Conservation (phyloP, 2,329 filamentous ascomycete species). For the Diplodia corticola region DNA sequence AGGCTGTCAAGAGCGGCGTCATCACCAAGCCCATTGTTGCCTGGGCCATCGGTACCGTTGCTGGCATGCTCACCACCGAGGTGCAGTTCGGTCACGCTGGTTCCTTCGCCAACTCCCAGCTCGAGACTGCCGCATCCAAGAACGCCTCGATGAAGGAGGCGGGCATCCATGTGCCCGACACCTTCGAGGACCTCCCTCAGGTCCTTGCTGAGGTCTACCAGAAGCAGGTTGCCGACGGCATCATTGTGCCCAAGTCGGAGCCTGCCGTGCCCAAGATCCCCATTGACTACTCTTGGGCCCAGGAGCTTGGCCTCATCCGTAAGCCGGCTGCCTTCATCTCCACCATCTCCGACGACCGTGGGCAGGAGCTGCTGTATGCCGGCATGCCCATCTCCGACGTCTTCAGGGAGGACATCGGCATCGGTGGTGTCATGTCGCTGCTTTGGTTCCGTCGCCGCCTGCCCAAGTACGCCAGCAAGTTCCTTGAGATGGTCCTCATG, state of each 20-base stretch:
- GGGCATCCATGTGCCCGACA: slow-evolving; percentile 90
- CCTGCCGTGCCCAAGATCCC: slow-evolving; percentile 97
- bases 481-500: slow-evolving; percentile 99
- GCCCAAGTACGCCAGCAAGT: slow-evolving; percentile 94
- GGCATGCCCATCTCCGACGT: slow-evolving; percentile 99
- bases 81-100: slow-evolving; percentile 99
- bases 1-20: slow-evolving; percentile 88
- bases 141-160: slow-evolving; percentile 96
- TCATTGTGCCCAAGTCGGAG: slow-evolving; percentile 82
- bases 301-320: slow-evolving; percentile 98
- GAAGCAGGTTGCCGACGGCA: slow-evolving; percentile 79
- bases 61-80: slow-evolving; percentile 99
- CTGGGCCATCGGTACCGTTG: slow-evolving; percentile 99
- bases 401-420: slow-evolving; percentile 97
- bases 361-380: slow-evolving; percentile 96
- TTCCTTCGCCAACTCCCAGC: slow-evolving; percentile 98
- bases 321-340: slow-evolving; percentile 99
- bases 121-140: slow-evolving; percentile 95
- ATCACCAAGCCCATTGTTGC: slow-evolving; percentile 99
- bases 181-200: slow-evolving; percentile 90
- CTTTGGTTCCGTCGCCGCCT: slow-evolving; percentile 99
- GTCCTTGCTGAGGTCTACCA: slow-evolving; percentile 81
- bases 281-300: slow-evolving; percentile 99
- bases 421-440: slow-evolving; percentile 99
- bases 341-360: slow-evolving; percentile 99